Evolutionary conservation across 371 early-diverging fungal species (phyloP).

Genomic region (Chytridiales sp.): DNA sequence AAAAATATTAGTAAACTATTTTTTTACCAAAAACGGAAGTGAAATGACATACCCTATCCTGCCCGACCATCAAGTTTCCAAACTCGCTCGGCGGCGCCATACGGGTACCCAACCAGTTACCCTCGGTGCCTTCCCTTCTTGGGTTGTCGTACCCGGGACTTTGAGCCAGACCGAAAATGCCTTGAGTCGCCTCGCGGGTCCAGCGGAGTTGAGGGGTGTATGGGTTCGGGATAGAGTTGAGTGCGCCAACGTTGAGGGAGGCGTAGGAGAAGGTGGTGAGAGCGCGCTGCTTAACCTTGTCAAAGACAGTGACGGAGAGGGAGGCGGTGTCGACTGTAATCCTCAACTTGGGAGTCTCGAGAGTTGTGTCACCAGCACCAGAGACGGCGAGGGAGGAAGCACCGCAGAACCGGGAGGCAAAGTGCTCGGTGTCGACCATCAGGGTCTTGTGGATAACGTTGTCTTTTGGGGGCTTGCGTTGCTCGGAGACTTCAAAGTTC

Average conservation of each 20-base stretch:
- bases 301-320: slow-evolving; percentile 17
- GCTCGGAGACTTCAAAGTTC: slow-evolving; percentile 18
- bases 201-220: slow-evolving; percentile 9
- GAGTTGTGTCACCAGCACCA: slow-evolving; percentile 1
- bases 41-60: background rate
- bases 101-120: slow-evolving; percentile 13
- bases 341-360: slow-evolving; percentile 6
- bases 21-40: too few species aligned
- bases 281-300: slow-evolving; percentile 9
- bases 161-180: slow-evolving; percentile 18
- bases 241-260: background rate
- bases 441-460: slow-evolving; percentile 15
- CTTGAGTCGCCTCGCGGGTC: slow-evolving; percentile 21
- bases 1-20: too few species aligned
- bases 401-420: slow-evolving; percentile 16
- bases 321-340: slow-evolving; percentile 18
- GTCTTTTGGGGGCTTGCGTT: background rate
- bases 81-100: background rate
- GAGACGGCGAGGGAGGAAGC: slow-evolving; percentile 8
- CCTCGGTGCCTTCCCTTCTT: background rate
- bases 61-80: slow-evolving; percentile 8
- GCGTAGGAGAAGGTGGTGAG: slow-evolving; percentile 23
- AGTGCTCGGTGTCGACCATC: slow-evolving; percentile 26
- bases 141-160: background rate
- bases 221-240: background rate